Base-by-base conservation (phyloP, 805 yeast genomes). In the Candida arabinofermentans region DNA sequence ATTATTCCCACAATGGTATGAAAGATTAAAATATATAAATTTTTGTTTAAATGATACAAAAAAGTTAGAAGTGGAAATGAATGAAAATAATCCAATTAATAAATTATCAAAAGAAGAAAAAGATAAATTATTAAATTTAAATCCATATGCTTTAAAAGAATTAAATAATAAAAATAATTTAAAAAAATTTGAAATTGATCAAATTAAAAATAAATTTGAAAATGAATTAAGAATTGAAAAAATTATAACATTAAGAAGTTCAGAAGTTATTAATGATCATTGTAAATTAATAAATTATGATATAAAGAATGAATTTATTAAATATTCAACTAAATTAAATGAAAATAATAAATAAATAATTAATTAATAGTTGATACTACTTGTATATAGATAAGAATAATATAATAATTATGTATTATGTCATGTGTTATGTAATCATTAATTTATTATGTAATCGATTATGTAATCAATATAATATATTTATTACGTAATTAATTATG, bases 131-230 rank as follows among this genome's bases (percentile, higher is more conserved):
- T 58, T 32, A 59, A 61, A 76, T 23, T 48, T 72, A 5, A 80
- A 77, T 50, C 81, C 83, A 1, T 77, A 77, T 48, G 75, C 74
- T 3, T 61, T 65, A 9, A 64, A 70, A 38, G 74, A 72, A 34
- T 31, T 59, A 6, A 46, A 58, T 18, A 61, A 60, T 7, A 54
- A 57, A 16, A 55, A 59, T 14, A 63, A 63, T 14, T 43, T 49
- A 4, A 59, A 59, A 33, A 64, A 58, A 34, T 36, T 19, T 2
- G 55, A 59, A 13, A 61, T 63, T 38, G 53, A 56, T n/a, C 47
- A 47, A 5, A 39, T 74, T 8, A 42, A 44, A 7, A 58, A 51
- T 10, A 68, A 72, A 64, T 61, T 65, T 13, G 52, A 59, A 17
- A 74, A 71, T 49, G 76, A 74, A 44, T 44, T 47, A 17, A 53